Percentiles rank a stretch among this genome's conserved stretches.
phyloP scores from a whole-genome alignment of 805 yeast genomes.

The Zygosaccharomyces lentus region DNA sequence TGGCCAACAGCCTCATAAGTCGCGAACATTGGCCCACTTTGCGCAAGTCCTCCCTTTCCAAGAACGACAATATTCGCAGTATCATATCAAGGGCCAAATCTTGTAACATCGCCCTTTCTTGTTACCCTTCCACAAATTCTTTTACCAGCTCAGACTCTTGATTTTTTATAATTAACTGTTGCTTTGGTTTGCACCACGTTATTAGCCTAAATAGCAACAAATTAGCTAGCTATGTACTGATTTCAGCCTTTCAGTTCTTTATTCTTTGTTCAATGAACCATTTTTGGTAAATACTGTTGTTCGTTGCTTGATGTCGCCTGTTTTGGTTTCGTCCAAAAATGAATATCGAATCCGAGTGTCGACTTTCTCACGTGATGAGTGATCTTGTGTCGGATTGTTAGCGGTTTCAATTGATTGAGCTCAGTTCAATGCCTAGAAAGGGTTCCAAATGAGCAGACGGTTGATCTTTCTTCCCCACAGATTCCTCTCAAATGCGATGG shows the following conservation, averaged over 20 bases:
- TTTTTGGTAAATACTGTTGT: constrained; percentile 1
- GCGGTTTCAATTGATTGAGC: neutral
- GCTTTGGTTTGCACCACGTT: neutral
- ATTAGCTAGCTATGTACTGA: neutral
- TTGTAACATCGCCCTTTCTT: constrained; percentile 10
- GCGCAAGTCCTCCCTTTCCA: constrained; percentile 23
- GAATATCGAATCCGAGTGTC: constrained; percentile 1
- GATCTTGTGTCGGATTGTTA: neutral
- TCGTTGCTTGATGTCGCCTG: constrained; percentile 7
- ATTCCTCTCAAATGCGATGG: neutral
- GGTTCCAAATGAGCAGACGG: neutral
- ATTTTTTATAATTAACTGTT: neutral
- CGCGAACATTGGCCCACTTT: constrained; percentile 22
- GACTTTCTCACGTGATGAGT: constrained; percentile 8
- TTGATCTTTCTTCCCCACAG: too few relatives aligned
- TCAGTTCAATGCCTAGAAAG: neutral
- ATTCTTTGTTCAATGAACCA: neutral
- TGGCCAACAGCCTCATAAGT: constrained; percentile 24
- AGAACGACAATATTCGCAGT: constrained; percentile 21
- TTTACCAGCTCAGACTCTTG: neutral
- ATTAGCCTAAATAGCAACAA: neutral
- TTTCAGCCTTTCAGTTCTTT: neutral
- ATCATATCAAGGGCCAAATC: constrained; percentile 27
- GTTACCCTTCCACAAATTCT: neutral
- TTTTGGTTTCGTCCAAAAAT: constrained; percentile 12